Evolutionary conservation across 2,329 filamentous ascomycete genomes (phyloP).

Genomic region (Bimuria novae-zelandiae): DNA sequence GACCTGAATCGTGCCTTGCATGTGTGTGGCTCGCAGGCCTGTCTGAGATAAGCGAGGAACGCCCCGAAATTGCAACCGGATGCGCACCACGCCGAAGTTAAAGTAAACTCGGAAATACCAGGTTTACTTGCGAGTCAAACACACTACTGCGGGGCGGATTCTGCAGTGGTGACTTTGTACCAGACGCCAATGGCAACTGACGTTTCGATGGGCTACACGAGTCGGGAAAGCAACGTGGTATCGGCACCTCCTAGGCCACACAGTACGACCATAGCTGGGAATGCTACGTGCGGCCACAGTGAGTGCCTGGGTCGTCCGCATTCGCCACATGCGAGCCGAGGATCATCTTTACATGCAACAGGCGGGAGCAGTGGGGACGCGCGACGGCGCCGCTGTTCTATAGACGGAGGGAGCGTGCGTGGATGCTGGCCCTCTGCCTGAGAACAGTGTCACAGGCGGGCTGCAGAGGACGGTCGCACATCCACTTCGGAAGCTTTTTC

Average conservation of each 20-base stretch:
- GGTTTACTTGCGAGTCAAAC: neutral
- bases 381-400: neutral
- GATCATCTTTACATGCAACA: neutral
- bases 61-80: constrained; percentile 5
- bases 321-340: neutral
- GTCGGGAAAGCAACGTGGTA: constrained; percentile 9
- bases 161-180: neutral
- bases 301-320: neutral
- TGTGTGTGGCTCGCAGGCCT: too few species aligned
- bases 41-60: neutral
- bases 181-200: neutral
- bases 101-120: neutral
- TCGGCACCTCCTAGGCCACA: neutral
- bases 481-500: neutral
- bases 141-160: neutral
- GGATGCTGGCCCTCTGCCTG: neutral
- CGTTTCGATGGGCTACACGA: constrained; percentile 6
- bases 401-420: neutral
- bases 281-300: neutral
- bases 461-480: constrained; percentile 1
- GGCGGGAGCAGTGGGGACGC: neutral
- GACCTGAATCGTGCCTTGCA: neutral
- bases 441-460: neutral
- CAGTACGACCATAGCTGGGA: neutral
- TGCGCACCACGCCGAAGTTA: neutral